A percentile compares a stretch with the other conserved stretches of the same genome.
Evolutionary conservation across 192 early-diverging fungal species (phyloP).

Genomic region (Mortierella claussenii): DNA sequence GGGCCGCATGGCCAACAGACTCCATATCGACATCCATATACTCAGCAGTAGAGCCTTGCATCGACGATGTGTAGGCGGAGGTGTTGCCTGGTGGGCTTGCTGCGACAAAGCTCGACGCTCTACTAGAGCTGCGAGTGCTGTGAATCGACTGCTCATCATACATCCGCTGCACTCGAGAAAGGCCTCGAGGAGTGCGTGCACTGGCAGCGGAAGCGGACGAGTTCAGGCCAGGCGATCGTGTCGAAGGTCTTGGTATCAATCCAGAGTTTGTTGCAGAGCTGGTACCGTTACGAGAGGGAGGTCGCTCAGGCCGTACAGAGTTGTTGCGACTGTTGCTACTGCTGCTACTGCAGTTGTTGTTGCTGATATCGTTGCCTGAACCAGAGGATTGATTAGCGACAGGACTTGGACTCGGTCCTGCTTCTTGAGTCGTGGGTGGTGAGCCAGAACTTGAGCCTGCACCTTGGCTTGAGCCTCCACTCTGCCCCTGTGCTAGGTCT

Average conservation of each 20-base stretch:
- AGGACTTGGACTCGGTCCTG: neutral
- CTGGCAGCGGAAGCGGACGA: neutral
- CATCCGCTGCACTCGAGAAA: conserved; percentile 42
- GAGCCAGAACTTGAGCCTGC: too few relatives aligned
- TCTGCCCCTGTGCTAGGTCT: neutral
- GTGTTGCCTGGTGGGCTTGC: conserved; percentile 3
- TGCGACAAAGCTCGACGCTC: conserved; percentile 37
- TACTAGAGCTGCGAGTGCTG: conserved; percentile 38
- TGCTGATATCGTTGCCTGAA: neutral
- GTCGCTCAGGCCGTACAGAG: conserved; percentile 12
- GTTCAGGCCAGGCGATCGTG: conserved; percentile 15
- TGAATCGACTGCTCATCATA: conserved; percentile 47
- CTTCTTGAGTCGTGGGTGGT: neutral
- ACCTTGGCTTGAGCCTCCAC: too few relatives aligned
- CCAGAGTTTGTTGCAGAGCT: neutral
- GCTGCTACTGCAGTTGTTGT: conserved; percentile 1
- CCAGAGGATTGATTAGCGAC: neutral
- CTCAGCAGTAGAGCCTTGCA: neutral
- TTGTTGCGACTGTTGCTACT: neutral
- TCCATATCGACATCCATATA: conserved; percentile 47
- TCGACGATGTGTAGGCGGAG: neutral
- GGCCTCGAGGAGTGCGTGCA: conserved; percentile 41
- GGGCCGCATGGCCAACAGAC: conserved; percentile 6
- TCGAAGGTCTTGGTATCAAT: conserved; percentile 2
- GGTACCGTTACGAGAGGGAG: conserved; percentile 11